These are phyloP conservation scores for Sugiyamaella floridensis DNA, from an alignment of 805 yeast species.

Conservation along the genomic window DNA sequence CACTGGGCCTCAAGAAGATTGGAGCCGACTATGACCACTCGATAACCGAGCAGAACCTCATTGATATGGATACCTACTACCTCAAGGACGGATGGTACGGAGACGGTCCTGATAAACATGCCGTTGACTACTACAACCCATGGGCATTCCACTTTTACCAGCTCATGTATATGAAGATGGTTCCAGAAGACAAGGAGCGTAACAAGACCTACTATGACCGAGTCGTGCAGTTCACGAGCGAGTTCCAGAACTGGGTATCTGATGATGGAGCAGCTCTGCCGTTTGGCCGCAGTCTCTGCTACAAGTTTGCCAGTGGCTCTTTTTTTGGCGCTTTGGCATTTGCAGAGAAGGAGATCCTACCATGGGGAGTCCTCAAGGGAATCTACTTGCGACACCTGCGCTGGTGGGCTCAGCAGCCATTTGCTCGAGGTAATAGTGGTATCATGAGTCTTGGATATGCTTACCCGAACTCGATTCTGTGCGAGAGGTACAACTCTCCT, in stretches of 20 bases:
- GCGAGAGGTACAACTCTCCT: conserved; percentile 21
- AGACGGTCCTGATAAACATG: conserved; percentile 23
- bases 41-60: conserved; percentile 18
- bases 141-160: conserved; percentile 30
- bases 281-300: conserved; percentile 21
- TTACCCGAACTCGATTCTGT: conserved; percentile 20
- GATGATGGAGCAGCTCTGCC: conserved; percentile 22
- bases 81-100: conserved; percentile 30
- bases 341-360: conserved; percentile 13
- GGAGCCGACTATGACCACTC: conserved; percentile 20
- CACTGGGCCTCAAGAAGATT: conserved; percentile 24
- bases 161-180: conserved; percentile 20
- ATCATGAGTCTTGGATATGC: conserved; percentile 19
- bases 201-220: conserved; percentile 19
- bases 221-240: conserved; percentile 21
- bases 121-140: conserved; percentile 28
- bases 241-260: conserved; percentile 23
- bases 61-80: conserved; percentile 23
- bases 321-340: conserved; percentile 23
- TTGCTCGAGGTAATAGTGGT: conserved; percentile 14
- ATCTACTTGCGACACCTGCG: conserved; percentile 17
- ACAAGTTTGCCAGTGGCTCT: conserved; percentile 18
- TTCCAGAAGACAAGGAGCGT: conserved; percentile 19
- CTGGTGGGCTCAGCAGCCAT: conserved; percentile 22
- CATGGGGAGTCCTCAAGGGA: conserved; percentile 21